phyloP scores from a whole-genome alignment of 352 stramenopile species.

The Phytophthora cryptogea region DNA sequence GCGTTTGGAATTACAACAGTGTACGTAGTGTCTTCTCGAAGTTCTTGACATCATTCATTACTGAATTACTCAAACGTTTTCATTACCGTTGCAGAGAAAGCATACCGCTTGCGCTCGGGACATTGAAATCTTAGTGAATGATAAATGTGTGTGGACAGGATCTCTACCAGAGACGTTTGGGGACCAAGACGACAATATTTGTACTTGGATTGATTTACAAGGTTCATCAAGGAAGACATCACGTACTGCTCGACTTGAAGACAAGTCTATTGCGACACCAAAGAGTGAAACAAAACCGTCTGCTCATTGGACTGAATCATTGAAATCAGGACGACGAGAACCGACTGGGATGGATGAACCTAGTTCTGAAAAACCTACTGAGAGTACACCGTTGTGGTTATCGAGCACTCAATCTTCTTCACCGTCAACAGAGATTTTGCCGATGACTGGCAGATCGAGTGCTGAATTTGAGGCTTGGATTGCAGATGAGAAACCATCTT shows the following conservation, averaged over 20 bases:
- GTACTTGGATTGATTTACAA: slow-evolving; percentile 69
- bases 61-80: no score
- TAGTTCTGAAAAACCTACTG: slow-evolving; percentile 5
- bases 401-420: neutral
- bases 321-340: slow-evolving; percentile 1
- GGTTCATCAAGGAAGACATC: slow-evolving; percentile 39
- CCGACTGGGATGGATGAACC: neutral
- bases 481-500: slow-evolving; percentile 23
- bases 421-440: slow-evolving; percentile 9
- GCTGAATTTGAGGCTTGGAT: slow-evolving; percentile 8
- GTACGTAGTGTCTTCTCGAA: slow-evolving; percentile 33
- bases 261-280: slow-evolving; percentile 2
- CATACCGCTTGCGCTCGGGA: slow-evolving; percentile 62
- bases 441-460: slow-evolving; percentile 7
- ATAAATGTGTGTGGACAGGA: slow-evolving; percentile 72
- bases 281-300: slow-evolving; percentile 3
- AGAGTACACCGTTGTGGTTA: slow-evolving; percentile 33
- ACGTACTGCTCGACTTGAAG: slow-evolving; percentile 25
- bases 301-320: slow-evolving; percentile 7
- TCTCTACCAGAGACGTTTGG: slow-evolving; percentile 77
- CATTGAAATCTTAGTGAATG: slow-evolving; percentile 64
- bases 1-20: slow-evolving; percentile 85
- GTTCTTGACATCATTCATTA: neutral
- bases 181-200: slow-evolving; percentile 65
- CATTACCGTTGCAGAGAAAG: slow-evolving; percentile 42